Evolutionary conservation across 164 flowering plant species (phyloP), one percentile per base, ranked within the genome.

Genomic region (Euptelea pleiosperma): DNA sequence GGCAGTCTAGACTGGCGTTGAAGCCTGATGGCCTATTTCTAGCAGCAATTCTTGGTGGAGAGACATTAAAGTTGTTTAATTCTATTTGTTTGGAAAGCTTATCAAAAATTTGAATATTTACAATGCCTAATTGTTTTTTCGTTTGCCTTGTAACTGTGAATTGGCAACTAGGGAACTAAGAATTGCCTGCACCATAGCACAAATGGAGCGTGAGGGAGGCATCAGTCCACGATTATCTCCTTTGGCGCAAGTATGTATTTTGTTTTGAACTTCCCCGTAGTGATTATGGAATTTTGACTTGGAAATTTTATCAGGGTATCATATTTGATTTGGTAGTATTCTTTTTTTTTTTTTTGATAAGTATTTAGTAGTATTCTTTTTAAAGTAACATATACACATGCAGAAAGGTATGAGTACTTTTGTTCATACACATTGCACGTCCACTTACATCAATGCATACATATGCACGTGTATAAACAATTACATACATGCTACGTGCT

Each of bases 191-290:
- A 93, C 99, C 10, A 57, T 88, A 45, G 96, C 97, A 60, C 95
- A 93, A 55, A 86, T 93, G 87, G 99, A 93, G 74, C 89, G 99
- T 58, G 99, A 93, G 73, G 99, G 99, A 52, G 99, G 97, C 62
- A 86, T 90, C 60, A 93, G 97, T 72, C 95, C 99, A 55, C 83
- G 97, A 30, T 4, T 87, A 55, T 93, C 98, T 62, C 97, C 98
- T 47, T 71, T 93, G 70, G 98, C 97, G 31, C 98, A 93, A 68
- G 97, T 82, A 75, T 59, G 57, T 37, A 18, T n/a, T 41, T 64
- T 24, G 34, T 52, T 44, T 3, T 26, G 34, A n/a, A n/a, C n/a
- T 60, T 24, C 2, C 21, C 44, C 19, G 43, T 45, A 44, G 24
- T 49, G 33, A 25, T 41, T 16, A 29, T 34, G 18, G 16, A 40